Conservation (phyloP, 2,329 filamentous ascomycete genomes). For the Hansfordia pulvinata region DNA sequence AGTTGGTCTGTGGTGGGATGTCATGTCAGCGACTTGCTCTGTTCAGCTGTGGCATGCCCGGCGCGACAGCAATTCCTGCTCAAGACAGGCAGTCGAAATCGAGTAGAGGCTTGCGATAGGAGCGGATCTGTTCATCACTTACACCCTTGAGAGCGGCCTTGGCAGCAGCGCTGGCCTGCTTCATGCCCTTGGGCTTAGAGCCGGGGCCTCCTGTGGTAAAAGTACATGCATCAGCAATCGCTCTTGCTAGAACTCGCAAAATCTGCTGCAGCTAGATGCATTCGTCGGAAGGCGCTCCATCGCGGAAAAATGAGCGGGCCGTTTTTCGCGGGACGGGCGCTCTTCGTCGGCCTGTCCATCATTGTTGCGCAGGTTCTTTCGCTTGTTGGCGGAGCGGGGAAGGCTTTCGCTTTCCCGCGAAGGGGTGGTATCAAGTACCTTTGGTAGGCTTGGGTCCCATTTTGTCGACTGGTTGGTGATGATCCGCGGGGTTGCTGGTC, state of each 20-base stretch:
- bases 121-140: slow-evolving; percentile 31
- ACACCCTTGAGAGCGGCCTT: slow-evolving; percentile 95
- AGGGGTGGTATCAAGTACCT: slow-evolving; percentile 24
- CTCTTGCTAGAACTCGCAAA: slow-evolving; percentile 60
- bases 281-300: slow-evolving; percentile 5
- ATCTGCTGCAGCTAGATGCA: slow-evolving; percentile 60
- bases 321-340: slow-evolving; percentile 4
- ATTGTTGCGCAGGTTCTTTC: slow-evolving; percentile 1
- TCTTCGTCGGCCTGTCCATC: slow-evolving; percentile 2
- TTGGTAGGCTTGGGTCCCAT: slow-evolving; percentile 31
- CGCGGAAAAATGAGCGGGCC: too few species aligned
- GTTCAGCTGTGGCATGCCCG: slow-evolving; percentile 1
- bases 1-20: slow-evolving; percentile 26
- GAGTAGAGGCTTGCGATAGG: background rate
- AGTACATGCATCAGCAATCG: slow-evolving; percentile 57
- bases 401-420: slow-evolving; percentile 1
- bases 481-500: slow-evolving; percentile 4
- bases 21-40: background rate
- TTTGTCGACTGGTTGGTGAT: slow-evolving; percentile 12
- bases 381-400: too few species aligned
- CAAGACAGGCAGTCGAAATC: too few species aligned
- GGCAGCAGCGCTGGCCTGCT: slow-evolving; percentile 86
- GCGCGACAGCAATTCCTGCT: too few species aligned
- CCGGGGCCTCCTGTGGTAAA: slow-evolving; percentile 36
- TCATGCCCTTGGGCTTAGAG: slow-evolving; percentile 47